Percentiles rank a stretch among this genome's conserved stretches.
phyloP scores from a whole-genome alignment of 2,329 filamentous ascomycete genomes.

The Aspergillus sp. region DNA sequence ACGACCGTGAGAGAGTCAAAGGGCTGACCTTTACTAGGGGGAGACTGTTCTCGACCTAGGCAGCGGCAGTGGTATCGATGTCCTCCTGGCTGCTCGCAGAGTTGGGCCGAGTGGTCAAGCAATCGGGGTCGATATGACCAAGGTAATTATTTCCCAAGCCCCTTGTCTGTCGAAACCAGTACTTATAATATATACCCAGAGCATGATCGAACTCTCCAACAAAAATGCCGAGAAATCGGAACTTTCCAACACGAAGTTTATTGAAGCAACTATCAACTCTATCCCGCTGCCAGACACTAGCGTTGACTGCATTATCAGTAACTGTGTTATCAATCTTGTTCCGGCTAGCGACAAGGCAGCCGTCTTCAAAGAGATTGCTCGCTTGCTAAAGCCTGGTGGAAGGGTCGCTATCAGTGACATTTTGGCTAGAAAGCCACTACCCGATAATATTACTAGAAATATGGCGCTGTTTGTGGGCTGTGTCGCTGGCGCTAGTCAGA shows the following conservation, averaged over 20 bases:
- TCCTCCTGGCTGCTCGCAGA: constrained; percentile 54
- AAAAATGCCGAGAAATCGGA: constrained; percentile 43
- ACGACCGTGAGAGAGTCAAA: constrained; percentile 54
- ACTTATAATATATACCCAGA: too few species aligned
- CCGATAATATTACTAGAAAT: constrained; percentile 48
- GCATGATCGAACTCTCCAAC: constrained; percentile 54
- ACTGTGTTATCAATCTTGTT: constrained; percentile 64
- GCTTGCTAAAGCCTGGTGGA: constrained; percentile 58
- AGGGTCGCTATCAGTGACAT: constrained; percentile 62
- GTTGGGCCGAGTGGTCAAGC: constrained; percentile 52
- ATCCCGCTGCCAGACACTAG: constrained; percentile 46
- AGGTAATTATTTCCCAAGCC: too few species aligned
- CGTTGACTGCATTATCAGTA: constrained; percentile 61
- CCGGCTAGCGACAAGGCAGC: constrained; percentile 52
- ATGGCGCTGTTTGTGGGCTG: constrained; percentile 61
- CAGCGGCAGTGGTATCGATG: constrained; percentile 59
- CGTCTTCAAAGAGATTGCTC: constrained; percentile 59
- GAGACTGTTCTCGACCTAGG: constrained; percentile 61
- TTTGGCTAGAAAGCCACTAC: constrained; percentile 51
- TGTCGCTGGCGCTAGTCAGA: constrained; percentile 57
- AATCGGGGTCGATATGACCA: constrained; percentile 61
- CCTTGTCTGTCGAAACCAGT: too few species aligned
- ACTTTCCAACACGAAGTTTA: constrained; percentile 51
- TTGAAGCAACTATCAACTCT: constrained; percentile 53
- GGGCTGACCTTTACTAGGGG: constrained; percentile 58